Percentiles rank a stretch among this genome's conserved stretches.
These are phyloP conservation scores for Eucalyptus brandiana DNA, from an alignment of 345 rosid species.

Conservation along the genomic window DNA sequence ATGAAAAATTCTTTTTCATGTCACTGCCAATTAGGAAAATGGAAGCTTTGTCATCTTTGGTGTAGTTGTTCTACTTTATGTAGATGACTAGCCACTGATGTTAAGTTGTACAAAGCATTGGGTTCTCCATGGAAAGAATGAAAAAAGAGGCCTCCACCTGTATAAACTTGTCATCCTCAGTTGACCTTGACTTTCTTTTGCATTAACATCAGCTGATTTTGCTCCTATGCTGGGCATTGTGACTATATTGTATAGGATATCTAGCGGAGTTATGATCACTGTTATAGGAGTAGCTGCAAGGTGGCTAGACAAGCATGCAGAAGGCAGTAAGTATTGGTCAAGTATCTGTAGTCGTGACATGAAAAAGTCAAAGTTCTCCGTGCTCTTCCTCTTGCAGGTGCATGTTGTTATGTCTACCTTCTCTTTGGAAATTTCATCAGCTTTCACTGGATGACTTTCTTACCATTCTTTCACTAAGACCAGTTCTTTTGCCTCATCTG, in stretches of 20 bases:
- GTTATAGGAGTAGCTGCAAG: constrained; percentile 58
- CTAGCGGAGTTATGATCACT: constrained; percentile 65
- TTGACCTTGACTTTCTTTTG: neutral
- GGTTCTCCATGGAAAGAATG: neutral
- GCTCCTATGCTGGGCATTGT: neutral
- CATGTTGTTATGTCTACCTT: neutral
- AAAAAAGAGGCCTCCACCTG: neutral
- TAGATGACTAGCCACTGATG: neutral
- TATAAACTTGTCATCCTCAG: neutral
- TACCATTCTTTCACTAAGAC: neutral
- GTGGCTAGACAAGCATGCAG: constrained; percentile 60
- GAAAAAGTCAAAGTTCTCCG: constrained; percentile 30
- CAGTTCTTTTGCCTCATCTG: neutral
- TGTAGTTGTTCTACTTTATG: neutral
- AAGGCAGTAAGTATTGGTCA: constrained; percentile 64
- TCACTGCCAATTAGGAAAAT: neutral
- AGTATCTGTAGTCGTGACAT: constrained; percentile 39
- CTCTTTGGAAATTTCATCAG: neutral
- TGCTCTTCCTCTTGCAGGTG: constrained; percentile 72
- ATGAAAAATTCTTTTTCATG: neutral
- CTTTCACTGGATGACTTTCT: neutral
- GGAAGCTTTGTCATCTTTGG: neutral
- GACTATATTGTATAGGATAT: constrained; percentile 31
- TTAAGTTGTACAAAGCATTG: neutral
- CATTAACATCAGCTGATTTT: neutral